These are phyloP conservation scores for Solanum peruvianum DNA, from an alignment of 257 asterid genomes.

Conservation along the genomic window DNA sequence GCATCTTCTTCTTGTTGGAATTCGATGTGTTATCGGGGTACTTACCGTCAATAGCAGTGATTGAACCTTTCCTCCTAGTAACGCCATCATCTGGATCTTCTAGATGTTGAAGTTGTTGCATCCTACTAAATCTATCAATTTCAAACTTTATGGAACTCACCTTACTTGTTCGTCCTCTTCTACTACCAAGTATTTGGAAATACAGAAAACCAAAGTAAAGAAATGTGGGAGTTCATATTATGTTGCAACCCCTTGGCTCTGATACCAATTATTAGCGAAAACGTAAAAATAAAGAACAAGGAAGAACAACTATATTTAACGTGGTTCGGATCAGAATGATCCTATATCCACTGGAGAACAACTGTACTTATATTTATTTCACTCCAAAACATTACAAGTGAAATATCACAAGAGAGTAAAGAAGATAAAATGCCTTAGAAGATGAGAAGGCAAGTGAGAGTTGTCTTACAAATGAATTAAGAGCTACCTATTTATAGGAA, in stretches of 20 bases:
- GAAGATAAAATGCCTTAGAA: not conserved
- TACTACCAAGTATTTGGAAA: not conserved
- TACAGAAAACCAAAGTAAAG: not conserved
- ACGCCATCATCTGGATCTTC: too few relatives aligned
- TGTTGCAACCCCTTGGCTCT: too few relatives aligned
- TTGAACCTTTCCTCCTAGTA: too few relatives aligned
- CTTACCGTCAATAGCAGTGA: too few relatives aligned
- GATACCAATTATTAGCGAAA: too few relatives aligned
- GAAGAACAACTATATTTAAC: not conserved
- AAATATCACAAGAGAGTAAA: not conserved
- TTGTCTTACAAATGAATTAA: not conserved
- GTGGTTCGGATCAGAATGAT: not conserved
- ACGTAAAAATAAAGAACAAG: not conserved
- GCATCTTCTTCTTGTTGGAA: too few relatives aligned
- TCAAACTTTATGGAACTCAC: not conserved
- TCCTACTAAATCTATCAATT: too few relatives aligned
- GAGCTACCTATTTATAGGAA: not conserved
- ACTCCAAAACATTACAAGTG: not conserved
- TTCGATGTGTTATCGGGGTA: too few relatives aligned
- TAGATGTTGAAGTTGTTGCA: too few relatives aligned
- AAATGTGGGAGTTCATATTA: not conserved
- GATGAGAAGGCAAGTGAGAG: not conserved
- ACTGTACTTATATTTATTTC: not conserved
- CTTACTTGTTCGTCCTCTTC: not conserved
- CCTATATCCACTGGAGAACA: not conserved